phyloP scores from a whole-genome alignment of 768 basidiomycete genomes.

The Mrakia gelida region DNA sequence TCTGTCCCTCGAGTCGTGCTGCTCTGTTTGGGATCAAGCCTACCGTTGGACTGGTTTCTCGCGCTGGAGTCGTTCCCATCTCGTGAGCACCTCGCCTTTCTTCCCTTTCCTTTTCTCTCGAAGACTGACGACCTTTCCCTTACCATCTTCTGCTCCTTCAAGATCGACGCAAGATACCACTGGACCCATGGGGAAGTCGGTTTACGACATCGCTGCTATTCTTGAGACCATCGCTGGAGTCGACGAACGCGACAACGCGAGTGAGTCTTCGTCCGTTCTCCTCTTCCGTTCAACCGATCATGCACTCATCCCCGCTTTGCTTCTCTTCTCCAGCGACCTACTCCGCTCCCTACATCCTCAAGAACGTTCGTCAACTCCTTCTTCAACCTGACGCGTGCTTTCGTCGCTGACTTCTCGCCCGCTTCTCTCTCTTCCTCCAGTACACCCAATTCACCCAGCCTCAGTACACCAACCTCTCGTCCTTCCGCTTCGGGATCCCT shows the following conservation, averaged over 20 bases:
- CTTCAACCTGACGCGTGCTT: not conserved
- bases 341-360: not conserved
- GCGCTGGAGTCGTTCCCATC: constrained; percentile 37
- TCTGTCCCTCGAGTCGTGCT: constrained; percentile 35
- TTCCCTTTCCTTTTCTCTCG: not conserved
- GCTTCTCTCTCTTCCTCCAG: constrained; percentile 10
- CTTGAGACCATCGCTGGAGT: constrained; percentile 35
- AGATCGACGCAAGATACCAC: constrained; percentile 27
- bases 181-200: constrained; percentile 23
- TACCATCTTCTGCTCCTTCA: too few species aligned
- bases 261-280: not conserved
- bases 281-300: not conserved
- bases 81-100: not conserved
- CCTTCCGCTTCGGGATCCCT: constrained; percentile 35
- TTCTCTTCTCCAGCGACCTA: not conserved
- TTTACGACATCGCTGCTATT: constrained; percentile 28
- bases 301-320: not conserved
- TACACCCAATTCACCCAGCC: constrained; percentile 33
- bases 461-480: constrained; percentile 32
- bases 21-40: constrained; percentile 38
- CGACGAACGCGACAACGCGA: constrained; percentile 32
- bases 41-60: constrained; percentile 32
- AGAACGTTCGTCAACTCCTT: not conserved
- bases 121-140: not conserved
- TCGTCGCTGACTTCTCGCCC: not conserved